These are phyloP conservation scores for Lachnellula hyalina DNA, from an alignment of 2,329 filamentous ascomycete species.

Conservation along the genomic window DNA sequence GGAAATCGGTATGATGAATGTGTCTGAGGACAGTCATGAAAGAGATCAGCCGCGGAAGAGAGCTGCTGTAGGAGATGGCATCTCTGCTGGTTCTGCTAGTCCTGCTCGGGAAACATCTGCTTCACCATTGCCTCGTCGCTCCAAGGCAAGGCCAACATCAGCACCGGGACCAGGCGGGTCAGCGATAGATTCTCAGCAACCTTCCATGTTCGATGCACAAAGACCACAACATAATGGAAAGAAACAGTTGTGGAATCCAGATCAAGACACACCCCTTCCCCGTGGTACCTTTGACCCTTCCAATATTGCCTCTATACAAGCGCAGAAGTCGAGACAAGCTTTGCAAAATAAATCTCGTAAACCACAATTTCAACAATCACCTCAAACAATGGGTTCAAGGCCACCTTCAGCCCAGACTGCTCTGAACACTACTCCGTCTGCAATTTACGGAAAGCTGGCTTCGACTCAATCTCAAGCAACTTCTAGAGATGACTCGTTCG, in stretches of 20 bases:
- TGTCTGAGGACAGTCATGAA: slow-evolving; percentile 13
- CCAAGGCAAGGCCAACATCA: slow-evolving; percentile 19
- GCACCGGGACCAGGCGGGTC: slow-evolving; percentile 9
- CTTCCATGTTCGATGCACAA: slow-evolving; percentile 5
- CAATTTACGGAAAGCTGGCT: neutral
- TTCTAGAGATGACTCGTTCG: neutral
- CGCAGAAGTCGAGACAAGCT: slow-evolving; percentile 17
- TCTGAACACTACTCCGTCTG: neutral
- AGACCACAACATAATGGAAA: slow-evolving; percentile 13
- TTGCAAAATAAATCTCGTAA: slow-evolving; percentile 15
- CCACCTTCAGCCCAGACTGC: neutral
- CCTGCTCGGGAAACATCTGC: slow-evolving; percentile 20
- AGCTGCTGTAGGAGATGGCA: slow-evolving; percentile 25
- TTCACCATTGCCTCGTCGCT: slow-evolving; percentile 21
- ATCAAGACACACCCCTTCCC: slow-evolving; percentile 8
- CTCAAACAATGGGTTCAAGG: neutral
- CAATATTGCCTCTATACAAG: slow-evolving; percentile 25
- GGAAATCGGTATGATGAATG: slow-evolving; percentile 20
- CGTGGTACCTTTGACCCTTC: slow-evolving; percentile 18
- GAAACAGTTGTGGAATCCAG: slow-evolving; percentile 25
- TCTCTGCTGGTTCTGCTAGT: slow-evolving; percentile 23
- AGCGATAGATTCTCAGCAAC: slow-evolving; percentile 10
- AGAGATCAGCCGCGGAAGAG: slow-evolving; percentile 23
- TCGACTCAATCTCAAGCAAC: neutral
- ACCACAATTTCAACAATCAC: slow-evolving; percentile 5